phyloP scores from a whole-genome alignment of 1,284 basidiomycete genomes.

The Ustilago trichophora region DNA sequence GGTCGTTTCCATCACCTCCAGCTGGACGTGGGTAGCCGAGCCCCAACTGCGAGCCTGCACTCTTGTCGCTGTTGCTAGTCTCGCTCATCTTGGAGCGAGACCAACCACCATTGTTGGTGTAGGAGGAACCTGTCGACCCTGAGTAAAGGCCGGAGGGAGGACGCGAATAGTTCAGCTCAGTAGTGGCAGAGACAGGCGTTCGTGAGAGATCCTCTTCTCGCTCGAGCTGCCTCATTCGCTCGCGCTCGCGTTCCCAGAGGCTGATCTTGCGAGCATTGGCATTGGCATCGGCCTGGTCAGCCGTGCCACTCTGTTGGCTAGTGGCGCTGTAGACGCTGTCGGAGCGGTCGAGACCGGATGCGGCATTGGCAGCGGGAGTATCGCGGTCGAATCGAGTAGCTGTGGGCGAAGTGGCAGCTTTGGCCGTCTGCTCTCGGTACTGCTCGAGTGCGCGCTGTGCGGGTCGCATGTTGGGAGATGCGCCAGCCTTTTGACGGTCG shows the following conservation, averaged over 20 bases:
- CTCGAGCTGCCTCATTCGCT: conserved; percentile 45
- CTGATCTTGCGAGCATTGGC: conserved; percentile 35
- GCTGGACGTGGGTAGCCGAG: conserved; percentile 23
- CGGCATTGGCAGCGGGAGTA: neutral
- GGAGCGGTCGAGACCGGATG: conserved; percentile 2
- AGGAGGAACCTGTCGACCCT: conserved; percentile 12
- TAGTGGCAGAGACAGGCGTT: conserved; percentile 6
- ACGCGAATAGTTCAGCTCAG: conserved; percentile 7
- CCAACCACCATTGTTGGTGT: conserved; percentile 10
- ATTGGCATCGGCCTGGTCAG: conserved; percentile 9
- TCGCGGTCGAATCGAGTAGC: conserved; percentile 8
- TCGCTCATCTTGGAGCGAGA: conserved; percentile 25
- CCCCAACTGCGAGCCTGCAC: conserved; percentile 14
- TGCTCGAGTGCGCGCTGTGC: conserved; percentile 43
- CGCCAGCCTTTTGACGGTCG: conserved; percentile 1
- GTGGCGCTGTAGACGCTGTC: conserved; percentile 15
- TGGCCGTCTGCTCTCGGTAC: conserved; percentile 20
- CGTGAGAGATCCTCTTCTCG: conserved; percentile 41
- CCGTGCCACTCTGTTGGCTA: conserved; percentile 8
- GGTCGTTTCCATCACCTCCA: conserved; percentile 15
- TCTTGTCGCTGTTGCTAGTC: conserved; percentile 4
- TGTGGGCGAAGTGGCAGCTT: conserved; percentile 8
- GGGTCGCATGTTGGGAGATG: conserved; percentile 20
- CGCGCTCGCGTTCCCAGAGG: conserved; percentile 52
- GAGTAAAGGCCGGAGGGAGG: conserved; percentile 16